These are phyloP conservation scores for Suhomyces anneliseae DNA, from an alignment of 1,139 yeast genomes.

Conservation along the genomic window DNA sequence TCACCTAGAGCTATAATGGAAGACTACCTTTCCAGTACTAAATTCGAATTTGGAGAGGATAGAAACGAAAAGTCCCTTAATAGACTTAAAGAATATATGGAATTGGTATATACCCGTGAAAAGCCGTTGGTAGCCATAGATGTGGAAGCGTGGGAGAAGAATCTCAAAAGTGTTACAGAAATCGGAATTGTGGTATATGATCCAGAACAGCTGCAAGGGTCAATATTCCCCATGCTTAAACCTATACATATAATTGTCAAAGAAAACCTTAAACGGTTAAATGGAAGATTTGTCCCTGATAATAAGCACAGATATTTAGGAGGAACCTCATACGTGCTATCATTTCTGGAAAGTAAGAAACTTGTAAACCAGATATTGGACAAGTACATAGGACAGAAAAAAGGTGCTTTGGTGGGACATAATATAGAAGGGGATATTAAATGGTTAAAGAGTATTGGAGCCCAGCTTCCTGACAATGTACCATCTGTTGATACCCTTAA, in stretches of 20 bases:
- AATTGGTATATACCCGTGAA: conserved; percentile 19
- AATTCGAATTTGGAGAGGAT: conserved; percentile 6
- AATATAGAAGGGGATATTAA: conserved; percentile 21
- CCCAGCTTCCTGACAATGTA: conserved; percentile 11
- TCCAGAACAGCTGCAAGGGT: conserved; percentile 17
- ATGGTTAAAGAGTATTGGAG: conserved; percentile 22
- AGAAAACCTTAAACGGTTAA: conserved; percentile 16
- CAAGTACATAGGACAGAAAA: conserved; percentile 15
- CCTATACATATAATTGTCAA: conserved; percentile 21
- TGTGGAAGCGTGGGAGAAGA: conserved; percentile 25
- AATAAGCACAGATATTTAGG: conserved; percentile 21
- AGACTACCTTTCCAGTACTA: conserved; percentile 9
- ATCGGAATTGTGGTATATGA: conserved; percentile 26
- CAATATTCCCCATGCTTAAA: conserved; percentile 18
- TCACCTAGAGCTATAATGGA: conserved; percentile 4
- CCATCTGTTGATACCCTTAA: conserved; percentile 21
- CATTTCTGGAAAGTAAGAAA: conserved; percentile 11
- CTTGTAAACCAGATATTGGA: conserved; percentile 14
- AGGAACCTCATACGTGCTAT: conserved; percentile 19
- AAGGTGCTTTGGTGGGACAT: conserved; percentile 26
- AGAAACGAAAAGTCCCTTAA: conserved; percentile 1
- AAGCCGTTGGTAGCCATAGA: conserved; percentile 25
- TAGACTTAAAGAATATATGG: conserved; percentile 12
- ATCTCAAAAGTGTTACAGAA: conserved; percentile 20
- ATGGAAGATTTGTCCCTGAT: conserved; percentile 23